Evolutionary conservation across 331 rosid genomes (phyloP).

Genomic region (Ulmus americana): DNA sequence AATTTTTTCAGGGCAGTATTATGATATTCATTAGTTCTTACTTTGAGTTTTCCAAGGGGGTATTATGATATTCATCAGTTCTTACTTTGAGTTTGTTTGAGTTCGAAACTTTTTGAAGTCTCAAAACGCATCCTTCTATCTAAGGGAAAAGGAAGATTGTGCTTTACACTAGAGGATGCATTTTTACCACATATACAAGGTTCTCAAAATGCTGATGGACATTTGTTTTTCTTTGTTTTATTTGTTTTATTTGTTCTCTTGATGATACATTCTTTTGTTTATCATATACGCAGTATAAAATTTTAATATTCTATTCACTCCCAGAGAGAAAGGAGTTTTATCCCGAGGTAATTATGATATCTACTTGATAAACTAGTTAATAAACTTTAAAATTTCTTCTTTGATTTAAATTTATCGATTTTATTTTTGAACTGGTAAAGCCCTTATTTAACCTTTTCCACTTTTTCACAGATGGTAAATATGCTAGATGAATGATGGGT

Average conservation of each 20-base stretch:
- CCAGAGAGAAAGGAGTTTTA: conserved; percentile 90
- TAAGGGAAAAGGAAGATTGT: conserved; percentile 69
- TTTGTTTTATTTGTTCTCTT: background rate
- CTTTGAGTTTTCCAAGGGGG: conserved; percentile 61
- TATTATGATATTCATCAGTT: conserved; percentile 68
- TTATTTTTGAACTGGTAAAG: background rate
- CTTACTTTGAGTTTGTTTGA: conserved; percentile 72
- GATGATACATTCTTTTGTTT: conserved; percentile 7
- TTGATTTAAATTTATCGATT: conserved; percentile 1
- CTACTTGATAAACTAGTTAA: background rate
- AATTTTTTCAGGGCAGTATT: conserved; percentile 62
- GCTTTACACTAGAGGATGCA: conserved; percentile 95
- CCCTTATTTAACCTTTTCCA: background rate
- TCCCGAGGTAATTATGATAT: conserved; percentile 61
- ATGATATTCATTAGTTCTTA: conserved; percentile 80
- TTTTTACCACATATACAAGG: conserved; percentile 89
- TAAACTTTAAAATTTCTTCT: conserved; percentile 12
- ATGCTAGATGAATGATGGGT: conserved; percentile 70
- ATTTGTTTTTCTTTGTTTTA: conserved; percentile 1
- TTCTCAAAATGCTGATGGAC: conserved; percentile 17
- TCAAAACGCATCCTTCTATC: conserved; percentile 76
- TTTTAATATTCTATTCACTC: conserved; percentile 68
- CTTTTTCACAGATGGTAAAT: conserved; percentile 55
- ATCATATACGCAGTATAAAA: conserved; percentile 74
- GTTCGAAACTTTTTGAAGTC: conserved; percentile 75